Evolutionary conservation across 805 yeast genomes (phyloP), one percentile per base, ranked within the genome.

Genomic region (Candida peoriensis): DNA sequence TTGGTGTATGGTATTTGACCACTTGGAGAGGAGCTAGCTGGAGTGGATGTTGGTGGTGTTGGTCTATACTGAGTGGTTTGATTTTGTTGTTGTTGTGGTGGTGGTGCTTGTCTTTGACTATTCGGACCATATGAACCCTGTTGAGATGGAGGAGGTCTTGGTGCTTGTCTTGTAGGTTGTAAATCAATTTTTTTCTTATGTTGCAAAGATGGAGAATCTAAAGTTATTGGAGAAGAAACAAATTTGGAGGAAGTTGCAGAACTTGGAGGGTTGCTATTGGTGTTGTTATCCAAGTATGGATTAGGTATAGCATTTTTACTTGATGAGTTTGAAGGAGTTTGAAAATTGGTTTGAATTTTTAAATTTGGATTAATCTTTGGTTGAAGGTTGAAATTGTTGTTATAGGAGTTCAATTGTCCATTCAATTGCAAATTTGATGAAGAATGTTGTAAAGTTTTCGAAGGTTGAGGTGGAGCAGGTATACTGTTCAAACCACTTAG

Each of bases 381-480:
- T n/a, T n/a, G n/a, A n/a, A n/a, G n/a, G n/a, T n/a, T n/a, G n/a
- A n/a, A n/a, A 2, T 32, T 14, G 6, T 16, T 25, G 11, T 14
- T n/a, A 10, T 8, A 10, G 10, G 16, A 8, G 10, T 18, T 35
- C 39, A 10, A 16, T 28, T 23, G 44, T 13, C 33, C 39, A 26
- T 38, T 38, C 6, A 40, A 13, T 27, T 33, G 37, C 20, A 40
- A 21, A 31, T 43, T 32, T 7, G 46, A 39, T 2, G 38, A 25
- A 13, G 46, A 44, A 12, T 26, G 43, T 26, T 19, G 30, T 15
- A 28, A 18, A 3, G 37, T 24, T 15, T 27, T 28, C 14, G 37
- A 15, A 11, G 41, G 36, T 13, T 74, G 74, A 3, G 74, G 76
- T 7, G 71, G 64, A 4, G 77, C 77, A 3, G 78, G 28, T 6